Conservation (phyloP, 495 filamentous ascomycete genomes). For the Penicillium desertorum region DNA sequence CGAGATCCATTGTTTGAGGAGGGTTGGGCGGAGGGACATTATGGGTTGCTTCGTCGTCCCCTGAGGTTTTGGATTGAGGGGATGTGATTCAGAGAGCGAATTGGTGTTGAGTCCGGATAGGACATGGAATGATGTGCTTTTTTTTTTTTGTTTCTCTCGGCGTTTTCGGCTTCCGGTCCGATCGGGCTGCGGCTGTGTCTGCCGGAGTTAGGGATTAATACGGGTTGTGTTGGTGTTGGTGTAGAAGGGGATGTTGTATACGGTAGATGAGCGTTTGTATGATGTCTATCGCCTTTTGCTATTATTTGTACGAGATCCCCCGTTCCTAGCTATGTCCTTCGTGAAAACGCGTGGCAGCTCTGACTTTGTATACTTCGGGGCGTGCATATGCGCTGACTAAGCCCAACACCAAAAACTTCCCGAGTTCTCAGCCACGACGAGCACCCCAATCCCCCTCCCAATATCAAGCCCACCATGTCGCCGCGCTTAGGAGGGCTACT, state of each 20-base stretch:
- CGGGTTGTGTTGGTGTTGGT: neutral
- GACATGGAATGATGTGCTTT: neutral
- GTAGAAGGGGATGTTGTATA: neutral
- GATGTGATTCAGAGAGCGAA: neutral
- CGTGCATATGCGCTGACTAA: constrained; percentile 1
- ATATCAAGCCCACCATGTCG: constrained; percentile 30
- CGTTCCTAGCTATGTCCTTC: too few relatives aligned
- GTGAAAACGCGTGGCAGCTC: neutral
- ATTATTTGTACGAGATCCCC: neutral
- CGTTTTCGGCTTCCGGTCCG: constrained; percentile 18
- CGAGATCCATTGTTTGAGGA: constrained; percentile 30
- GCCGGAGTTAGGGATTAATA: constrained; percentile 7
- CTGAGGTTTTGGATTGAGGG: neutral
- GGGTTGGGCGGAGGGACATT: constrained; percentile 24
- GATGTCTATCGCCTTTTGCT: neutral
- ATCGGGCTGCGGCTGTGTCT: constrained; percentile 2
- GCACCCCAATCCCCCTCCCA: constrained; percentile 5
- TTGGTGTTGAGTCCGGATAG: neutral
- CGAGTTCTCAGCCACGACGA: constrained; percentile 5
- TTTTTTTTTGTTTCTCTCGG: constrained; percentile 16
- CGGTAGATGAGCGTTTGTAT: neutral
- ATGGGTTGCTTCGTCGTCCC: neutral
- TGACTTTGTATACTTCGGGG: neutral
- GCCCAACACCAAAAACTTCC: constrained; percentile 28
- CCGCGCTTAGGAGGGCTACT: constrained; percentile 39